Evolutionary conservation across 192 early-diverging fungal genomes (phyloP).

Genomic region (Jimgerdemannia flammicorona): DNA sequence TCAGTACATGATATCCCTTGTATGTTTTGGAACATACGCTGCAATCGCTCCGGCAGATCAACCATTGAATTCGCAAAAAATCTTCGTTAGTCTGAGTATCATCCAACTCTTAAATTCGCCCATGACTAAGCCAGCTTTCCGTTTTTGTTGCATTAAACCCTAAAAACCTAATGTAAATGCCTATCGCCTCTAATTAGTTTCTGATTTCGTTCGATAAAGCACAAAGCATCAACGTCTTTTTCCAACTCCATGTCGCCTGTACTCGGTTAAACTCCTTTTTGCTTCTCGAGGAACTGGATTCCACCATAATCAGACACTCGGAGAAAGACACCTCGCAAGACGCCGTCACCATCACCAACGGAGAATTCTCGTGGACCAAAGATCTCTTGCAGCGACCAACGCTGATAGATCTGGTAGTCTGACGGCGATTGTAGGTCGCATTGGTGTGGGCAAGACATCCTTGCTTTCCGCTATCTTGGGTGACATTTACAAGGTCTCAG

Average conservation of each 20-base stretch:
- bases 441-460: slow-evolving; percentile 78
- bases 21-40: slow-evolving; percentile 66
- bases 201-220: too few relatives aligned
- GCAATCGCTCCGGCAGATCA: slow-evolving; percentile 21
- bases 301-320: slow-evolving; percentile 9
- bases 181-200: too few relatives aligned
- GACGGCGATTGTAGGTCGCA: slow-evolving; percentile 59
- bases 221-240: too few relatives aligned
- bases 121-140: too few relatives aligned
- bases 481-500: slow-evolving; percentile 68
- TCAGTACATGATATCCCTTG: slow-evolving; percentile 1
- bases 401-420: slow-evolving; percentile 34
- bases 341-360: slow-evolving; percentile 4
- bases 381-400: slow-evolving; percentile 20
- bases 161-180: too few relatives aligned
- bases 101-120: neutral
- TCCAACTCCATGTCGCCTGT: too few relatives aligned
- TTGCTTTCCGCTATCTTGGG: slow-evolving; percentile 70
- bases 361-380: neutral
- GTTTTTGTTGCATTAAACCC: too few relatives aligned
- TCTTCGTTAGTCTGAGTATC: neutral
- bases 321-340: slow-evolving; percentile 9
- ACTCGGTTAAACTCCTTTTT: too few relatives aligned
- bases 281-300: neutral
- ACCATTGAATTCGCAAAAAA: neutral